Evolutionary conservation across 768 basidiomycete species (phyloP).

Genomic region (Leccinellum albellum): DNA sequence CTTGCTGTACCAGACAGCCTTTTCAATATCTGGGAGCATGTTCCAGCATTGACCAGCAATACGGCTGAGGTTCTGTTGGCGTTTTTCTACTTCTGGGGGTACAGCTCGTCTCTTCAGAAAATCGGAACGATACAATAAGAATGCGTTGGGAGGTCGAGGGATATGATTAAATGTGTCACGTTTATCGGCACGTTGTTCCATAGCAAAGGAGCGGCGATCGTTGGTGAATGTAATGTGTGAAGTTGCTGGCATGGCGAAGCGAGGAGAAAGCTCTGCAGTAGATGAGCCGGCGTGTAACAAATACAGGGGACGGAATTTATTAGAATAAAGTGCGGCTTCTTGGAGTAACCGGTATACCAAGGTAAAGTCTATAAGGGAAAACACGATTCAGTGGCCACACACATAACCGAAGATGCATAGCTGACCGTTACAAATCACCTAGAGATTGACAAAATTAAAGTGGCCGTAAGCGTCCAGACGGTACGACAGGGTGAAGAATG

Average conservation of each 20-base stretch:
- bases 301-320: not conserved
- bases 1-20: slow-evolving; percentile 33
- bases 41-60: slow-evolving; percentile 55
- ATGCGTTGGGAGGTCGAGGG: slow-evolving; percentile 53
- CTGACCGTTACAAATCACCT: slow-evolving; percentile 9
- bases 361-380: not conserved
- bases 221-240: slow-evolving; percentile 1
- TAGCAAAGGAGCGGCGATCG: slow-evolving; percentile 6
- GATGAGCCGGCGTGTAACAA: not conserved
- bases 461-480: slow-evolving; percentile 12
- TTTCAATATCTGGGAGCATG: slow-evolving; percentile 34
- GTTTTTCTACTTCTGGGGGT: slow-evolving; percentile 42
- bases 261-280: not conserved
- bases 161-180: slow-evolving; percentile 28
- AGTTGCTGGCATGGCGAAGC: slow-evolving; percentile 4
- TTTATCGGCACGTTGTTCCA: not conserved
- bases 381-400: not conserved
- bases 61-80: slow-evolving; percentile 53
- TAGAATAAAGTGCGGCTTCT: not conserved
- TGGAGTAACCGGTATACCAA: not conserved
- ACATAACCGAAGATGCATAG: not conserved
- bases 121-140: slow-evolving; percentile 55
- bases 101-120: slow-evolving; percentile 42
- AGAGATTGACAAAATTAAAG: not conserved
- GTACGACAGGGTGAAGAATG: slow-evolving; percentile 1